phyloP scores from a whole-genome alignment of 148 eudicot species.

The Amaranthus cruentus region DNA sequence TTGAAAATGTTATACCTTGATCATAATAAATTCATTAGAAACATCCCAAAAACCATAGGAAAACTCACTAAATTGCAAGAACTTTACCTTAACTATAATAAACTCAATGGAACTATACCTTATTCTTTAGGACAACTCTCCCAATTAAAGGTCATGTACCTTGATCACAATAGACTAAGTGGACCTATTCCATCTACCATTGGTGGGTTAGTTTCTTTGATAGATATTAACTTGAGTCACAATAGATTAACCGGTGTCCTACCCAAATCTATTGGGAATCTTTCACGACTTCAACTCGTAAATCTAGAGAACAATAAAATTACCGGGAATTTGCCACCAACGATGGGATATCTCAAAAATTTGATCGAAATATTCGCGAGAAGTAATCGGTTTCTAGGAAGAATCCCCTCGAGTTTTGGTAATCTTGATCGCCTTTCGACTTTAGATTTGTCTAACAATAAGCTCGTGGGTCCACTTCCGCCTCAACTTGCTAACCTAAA shows the following conservation, averaged over 20 bases:
- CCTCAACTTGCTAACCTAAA: conserved; percentile 38
- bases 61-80: not conserved
- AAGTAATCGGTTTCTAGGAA: too few relatives aligned
- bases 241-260: conserved; percentile 43
- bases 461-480: conserved; percentile 49
- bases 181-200: conserved; percentile 56
- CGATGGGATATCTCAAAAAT: conserved; percentile 39
- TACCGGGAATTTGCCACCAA: conserved; percentile 48
- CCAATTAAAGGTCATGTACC: conserved; percentile 27
- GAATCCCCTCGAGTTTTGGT: too few relatives aligned
- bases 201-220: conserved; percentile 37
- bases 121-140: conserved; percentile 46
- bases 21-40: not conserved
- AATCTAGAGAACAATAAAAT: conserved; percentile 47
- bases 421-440: too few relatives aligned
- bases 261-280: conserved; percentile 42
- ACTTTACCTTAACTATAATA: conserved; percentile 22
- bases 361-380: too few relatives aligned
- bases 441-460: conserved; percentile 39
- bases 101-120: conserved; percentile 31
- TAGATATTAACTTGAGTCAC: conserved; percentile 29
- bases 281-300: conserved; percentile 37
- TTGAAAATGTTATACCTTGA: conserved; percentile 15
- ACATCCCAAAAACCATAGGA: not conserved
- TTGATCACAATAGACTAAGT: conserved; percentile 34